A percentile compares a stretch with the other conserved stretches of the same genome.
phyloP scores from a whole-genome alignment of 352 stramenopile species.

The Pythium graminicola region DNA sequence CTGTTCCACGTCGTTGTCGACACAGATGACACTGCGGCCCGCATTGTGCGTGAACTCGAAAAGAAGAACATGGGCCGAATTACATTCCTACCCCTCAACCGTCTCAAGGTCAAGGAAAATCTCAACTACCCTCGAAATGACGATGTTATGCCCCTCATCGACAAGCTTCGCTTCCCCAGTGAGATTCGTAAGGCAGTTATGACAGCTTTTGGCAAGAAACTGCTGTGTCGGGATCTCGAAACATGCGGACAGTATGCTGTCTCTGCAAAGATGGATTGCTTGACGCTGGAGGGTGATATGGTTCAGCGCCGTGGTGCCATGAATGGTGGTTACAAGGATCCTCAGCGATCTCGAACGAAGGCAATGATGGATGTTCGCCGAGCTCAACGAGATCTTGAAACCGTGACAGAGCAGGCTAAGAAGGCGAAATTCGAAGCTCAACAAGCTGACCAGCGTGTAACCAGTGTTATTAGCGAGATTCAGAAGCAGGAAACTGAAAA shows the following conservation, averaged over 20 bases:
- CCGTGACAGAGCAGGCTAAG: conserved; percentile 61
- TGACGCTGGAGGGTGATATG: conserved; percentile 98
- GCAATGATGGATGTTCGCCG: conserved; percentile 82
- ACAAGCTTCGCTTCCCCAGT: conserved; percentile 78
- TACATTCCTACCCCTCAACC: conserved; percentile 95
- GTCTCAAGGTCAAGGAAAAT: conserved; percentile 85
- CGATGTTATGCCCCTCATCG: conserved; percentile 76
- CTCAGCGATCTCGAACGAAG: conserved; percentile 58
- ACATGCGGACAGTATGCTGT: conserved; percentile 73
- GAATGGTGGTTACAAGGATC: conserved; percentile 95
- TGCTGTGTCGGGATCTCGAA: conserved; percentile 94
- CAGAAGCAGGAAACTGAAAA: conserved; percentile 80
- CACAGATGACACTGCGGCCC: conserved; percentile 93
- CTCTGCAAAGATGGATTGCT: conserved; percentile 93
- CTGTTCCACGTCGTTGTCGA: conserved; percentile 99
- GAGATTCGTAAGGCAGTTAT: conserved; percentile 91
- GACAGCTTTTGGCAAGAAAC: conserved; percentile 95
- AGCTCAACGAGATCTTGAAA: conserved; percentile 68
- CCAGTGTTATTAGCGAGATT: conserved; percentile 73
- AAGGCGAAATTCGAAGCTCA: conserved; percentile 86
- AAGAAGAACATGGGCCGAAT: conserved; percentile 92
- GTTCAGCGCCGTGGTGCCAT: conserved; percentile 95
- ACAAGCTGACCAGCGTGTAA: conserved; percentile 86
- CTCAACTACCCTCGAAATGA: conserved; percentile 69
- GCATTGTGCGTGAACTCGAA: conserved; percentile 94